A percentile compares a stretch with the other conserved stretches of the same genome.
Evolutionary conservation across 1,284 basidiomycete species (phyloP).

Genomic region (Leucoagaricus sp.): DNA sequence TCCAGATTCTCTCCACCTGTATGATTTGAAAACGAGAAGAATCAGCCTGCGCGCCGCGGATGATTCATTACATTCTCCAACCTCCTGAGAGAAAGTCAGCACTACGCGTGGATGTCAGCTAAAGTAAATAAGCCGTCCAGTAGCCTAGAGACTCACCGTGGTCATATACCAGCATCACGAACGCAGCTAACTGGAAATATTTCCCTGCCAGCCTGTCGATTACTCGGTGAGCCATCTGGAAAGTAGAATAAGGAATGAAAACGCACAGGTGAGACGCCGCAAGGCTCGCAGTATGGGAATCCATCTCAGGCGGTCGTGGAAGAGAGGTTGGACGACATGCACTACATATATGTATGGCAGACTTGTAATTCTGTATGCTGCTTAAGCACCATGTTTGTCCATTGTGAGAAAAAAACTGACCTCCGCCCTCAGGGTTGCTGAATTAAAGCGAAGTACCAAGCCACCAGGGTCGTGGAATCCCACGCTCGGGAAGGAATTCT

Average conservation of each 20-base stretch:
- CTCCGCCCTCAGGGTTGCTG: not conserved
- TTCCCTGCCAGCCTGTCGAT: constrained; percentile 24
- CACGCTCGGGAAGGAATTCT: not conserved
- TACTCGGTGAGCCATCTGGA: not conserved
- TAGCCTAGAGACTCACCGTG: constrained; percentile 22
- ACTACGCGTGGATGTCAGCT: constrained; percentile 12
- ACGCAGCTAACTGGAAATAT: constrained; percentile 27
- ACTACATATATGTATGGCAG: constrained; percentile 3
- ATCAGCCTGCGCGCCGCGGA: too few species aligned
- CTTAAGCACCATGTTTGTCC: not conserved
- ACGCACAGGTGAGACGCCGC: constrained; percentile 4
- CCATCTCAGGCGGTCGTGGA: not conserved
- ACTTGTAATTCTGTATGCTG: not conserved
- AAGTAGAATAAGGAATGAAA: not conserved
- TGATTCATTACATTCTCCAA: too few species aligned
- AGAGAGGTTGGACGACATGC: not conserved
- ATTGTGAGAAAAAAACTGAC: not conserved
- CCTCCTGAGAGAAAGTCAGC: constrained; percentile 25
- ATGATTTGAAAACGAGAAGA: too few species aligned
- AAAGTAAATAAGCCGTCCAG: not conserved
- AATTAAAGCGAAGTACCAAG: not conserved
- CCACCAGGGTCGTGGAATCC: constrained; percentile 1
- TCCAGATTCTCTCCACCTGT: constrained; percentile 27
- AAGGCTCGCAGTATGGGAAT: not conserved
- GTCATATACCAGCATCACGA: constrained; percentile 28